Conservation (phyloP, 1,284 basidiomycete species). For the Golubevia sp. region DNA sequence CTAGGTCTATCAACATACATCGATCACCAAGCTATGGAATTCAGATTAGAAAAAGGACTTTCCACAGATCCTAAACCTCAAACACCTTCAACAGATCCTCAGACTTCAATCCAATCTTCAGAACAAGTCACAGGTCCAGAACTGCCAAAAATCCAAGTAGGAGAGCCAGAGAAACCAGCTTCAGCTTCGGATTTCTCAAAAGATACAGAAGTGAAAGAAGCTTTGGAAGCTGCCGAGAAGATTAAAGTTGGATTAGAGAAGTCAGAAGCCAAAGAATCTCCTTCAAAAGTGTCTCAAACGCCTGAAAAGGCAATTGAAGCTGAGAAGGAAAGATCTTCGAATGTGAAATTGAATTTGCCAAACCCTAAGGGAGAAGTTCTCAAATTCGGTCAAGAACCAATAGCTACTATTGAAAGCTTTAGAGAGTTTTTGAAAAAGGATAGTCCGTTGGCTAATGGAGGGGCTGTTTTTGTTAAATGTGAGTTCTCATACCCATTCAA, state of each 20-base stretch:
- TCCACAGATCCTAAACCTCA: conserved; percentile 9
- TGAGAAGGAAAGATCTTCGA: no score
- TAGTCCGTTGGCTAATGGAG: conserved; percentile 19
- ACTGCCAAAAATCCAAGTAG: neutral
- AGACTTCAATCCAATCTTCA: conserved; percentile 2
- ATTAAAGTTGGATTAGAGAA: no score
- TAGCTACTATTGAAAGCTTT: conserved; percentile 31
- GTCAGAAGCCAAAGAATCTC: no score
- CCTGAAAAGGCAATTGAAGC: no score
- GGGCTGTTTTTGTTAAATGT: conserved; percentile 53
- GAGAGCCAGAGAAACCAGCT: neutral
- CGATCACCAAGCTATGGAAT: conserved; percentile 31
- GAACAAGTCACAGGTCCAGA: neutral
- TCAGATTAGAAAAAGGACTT: conserved; percentile 28
- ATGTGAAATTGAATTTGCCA: conserved; percentile 11
- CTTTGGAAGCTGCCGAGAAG: no score
- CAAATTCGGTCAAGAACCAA: conserved; percentile 27
- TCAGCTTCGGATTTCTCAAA: neutral
- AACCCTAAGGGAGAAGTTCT: conserved; percentile 39
- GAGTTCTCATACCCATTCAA: conserved; percentile 7
- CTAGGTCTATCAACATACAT: conserved; percentile 37
- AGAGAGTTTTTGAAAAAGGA: conserved; percentile 30
- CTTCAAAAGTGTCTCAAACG: no score
- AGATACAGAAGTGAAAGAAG: no score
- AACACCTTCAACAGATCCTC: neutral